Conservation (phyloP, 2,329 filamentous ascomycete genomes). For the Xylaria hypoxylon region DNA sequence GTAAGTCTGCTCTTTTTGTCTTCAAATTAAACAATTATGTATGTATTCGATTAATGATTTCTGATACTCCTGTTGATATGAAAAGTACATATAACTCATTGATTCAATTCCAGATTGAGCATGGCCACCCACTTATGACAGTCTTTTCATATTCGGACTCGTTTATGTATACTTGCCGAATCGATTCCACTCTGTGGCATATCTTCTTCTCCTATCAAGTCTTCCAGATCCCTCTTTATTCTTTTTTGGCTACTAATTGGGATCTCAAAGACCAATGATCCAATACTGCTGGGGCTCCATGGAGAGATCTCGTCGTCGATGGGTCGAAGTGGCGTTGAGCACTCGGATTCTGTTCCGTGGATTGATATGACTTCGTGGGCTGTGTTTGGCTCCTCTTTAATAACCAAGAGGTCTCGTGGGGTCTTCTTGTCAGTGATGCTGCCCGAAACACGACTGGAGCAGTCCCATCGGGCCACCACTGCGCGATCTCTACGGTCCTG, state of each 20-base stretch:
- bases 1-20: background rate
- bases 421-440: background rate
- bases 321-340: conserved; percentile 16
- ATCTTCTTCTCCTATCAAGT: conserved; percentile 2
- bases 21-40: conserved; percentile 1
- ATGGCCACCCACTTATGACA: background rate
- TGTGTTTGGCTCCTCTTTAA: conserved; percentile 22
- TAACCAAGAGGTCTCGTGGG: background rate
- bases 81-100: background rate
- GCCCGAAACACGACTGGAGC: conserved; percentile 1
- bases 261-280: conserved; percentile 16
- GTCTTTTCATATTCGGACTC: conserved; percentile 1
- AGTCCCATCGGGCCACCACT: conserved; percentile 12
- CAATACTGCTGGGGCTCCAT: conserved; percentile 18
- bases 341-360: conserved; percentile 30
- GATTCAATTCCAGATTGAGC: background rate
- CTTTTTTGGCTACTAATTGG: conserved; percentile 4
- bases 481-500: background rate
- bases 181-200: background rate
- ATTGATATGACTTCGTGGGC: conserved; percentile 28
- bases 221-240: conserved; percentile 20
- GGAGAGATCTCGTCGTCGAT: conserved; percentile 12
- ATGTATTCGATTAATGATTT: background rate
- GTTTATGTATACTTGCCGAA: conserved; percentile 15
- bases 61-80: no score